A percentile compares a stretch with the other conserved stretches of the same genome.
Conservation (phyloP, 1,284 basidiomycete species). For the Coriolopsis trogii region DNA sequence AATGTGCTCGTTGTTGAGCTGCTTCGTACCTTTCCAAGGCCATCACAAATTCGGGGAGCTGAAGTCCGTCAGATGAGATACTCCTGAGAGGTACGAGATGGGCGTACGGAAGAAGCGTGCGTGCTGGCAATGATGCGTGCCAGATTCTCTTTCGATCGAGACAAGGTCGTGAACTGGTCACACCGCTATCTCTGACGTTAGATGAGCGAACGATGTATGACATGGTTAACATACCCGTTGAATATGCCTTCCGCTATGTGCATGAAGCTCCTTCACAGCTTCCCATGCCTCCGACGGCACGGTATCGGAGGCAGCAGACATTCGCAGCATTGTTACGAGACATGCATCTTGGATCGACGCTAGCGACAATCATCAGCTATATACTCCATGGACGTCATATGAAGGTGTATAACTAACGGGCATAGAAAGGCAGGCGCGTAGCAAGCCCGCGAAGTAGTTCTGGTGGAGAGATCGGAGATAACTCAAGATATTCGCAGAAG, state of each 20-base stretch:
- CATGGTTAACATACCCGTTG: slow-evolving; percentile 42
- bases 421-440: slow-evolving; percentile 44
- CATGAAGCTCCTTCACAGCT: slow-evolving; percentile 45
- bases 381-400: slow-evolving; percentile 1
- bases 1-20: slow-evolving; percentile 12
- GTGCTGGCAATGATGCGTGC: slow-evolving; percentile 47
- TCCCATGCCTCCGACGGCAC: slow-evolving; percentile 48
- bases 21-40: slow-evolving; percentile 46
- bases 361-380: too few relatives aligned
- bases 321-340: slow-evolving; percentile 66
- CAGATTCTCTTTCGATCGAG: slow-evolving; percentile 46
- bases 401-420: slow-evolving; percentile 43
- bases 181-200: slow-evolving; percentile 55
- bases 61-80: background rate
- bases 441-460: slow-evolving; percentile 56
- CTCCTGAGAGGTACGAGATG: background rate
- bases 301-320: slow-evolving; percentile 59
- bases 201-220: background rate
- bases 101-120: slow-evolving; percentile 53
- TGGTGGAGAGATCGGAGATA: slow-evolving; percentile 51
- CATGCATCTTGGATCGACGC: slow-evolving; percentile 72
- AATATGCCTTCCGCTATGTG: slow-evolving; percentile 53
- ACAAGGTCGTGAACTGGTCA: slow-evolving; percentile 59
- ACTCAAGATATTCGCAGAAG: slow-evolving; percentile 59
- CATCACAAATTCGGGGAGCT: slow-evolving; percentile 72